phyloP scores from a whole-genome alignment of 345 rosid genomes.

The Citrus hindsii region DNA sequence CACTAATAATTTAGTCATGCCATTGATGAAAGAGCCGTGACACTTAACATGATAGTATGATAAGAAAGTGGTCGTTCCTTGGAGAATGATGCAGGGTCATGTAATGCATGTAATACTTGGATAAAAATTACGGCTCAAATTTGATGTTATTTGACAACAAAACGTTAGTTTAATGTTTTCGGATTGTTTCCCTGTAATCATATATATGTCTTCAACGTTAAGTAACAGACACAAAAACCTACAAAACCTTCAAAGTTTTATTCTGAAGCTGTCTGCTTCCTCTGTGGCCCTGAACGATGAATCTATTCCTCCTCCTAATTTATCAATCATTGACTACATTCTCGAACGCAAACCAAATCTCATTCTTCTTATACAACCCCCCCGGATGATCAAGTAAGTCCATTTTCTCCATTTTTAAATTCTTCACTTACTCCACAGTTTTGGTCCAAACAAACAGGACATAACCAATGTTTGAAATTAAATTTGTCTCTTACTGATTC shows the following conservation, averaged over 20 bases:
- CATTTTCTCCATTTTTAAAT: background rate
- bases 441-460: constrained; percentile 2
- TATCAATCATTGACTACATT: background rate
- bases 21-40: too few species aligned
- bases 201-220: background rate
- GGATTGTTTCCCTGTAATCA: background rate
- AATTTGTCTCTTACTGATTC: background rate
- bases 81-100: background rate
- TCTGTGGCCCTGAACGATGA: background rate
- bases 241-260: background rate
- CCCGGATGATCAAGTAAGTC: background rate
- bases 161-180: background rate
- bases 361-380: background rate
- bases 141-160: background rate
- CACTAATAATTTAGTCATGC: too few species aligned
- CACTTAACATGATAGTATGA: too few species aligned
- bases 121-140: background rate
- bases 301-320: background rate
- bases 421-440: background rate
- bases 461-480: background rate
- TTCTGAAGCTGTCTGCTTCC: background rate
- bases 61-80: too few species aligned
- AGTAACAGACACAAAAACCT: background rate
- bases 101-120: background rate
- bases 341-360: background rate